A percentile compares a stretch with the other conserved stretches of the same genome.
These are phyloP conservation scores for Purshia tridentata DNA, from an alignment of 306 rosid genomes.

Conservation along the genomic window DNA sequence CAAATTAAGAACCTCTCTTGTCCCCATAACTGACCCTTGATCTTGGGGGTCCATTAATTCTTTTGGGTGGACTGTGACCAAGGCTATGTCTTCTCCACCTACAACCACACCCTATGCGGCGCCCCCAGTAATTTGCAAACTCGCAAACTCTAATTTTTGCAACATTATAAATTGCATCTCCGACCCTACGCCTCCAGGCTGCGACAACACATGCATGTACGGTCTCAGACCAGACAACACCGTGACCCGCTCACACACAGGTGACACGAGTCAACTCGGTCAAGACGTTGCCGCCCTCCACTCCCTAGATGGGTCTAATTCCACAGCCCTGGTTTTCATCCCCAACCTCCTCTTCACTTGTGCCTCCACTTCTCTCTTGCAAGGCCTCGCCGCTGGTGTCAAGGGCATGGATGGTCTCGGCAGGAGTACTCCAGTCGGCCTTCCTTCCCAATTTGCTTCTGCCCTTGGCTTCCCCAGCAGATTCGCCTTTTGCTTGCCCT, in stretches of 20 bases:
- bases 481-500: constrained; percentile 53
- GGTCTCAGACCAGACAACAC: constrained; percentile 36
- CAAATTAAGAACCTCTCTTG: constrained; percentile 60
- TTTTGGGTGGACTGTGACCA: constrained; percentile 58
- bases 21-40: constrained; percentile 47
- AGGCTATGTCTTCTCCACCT: constrained; percentile 44
- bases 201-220: constrained; percentile 33
- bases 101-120: constrained; percentile 34
- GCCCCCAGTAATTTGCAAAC: constrained; percentile 30
- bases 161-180: too few relatives aligned
- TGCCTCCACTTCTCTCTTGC: too few relatives aligned
- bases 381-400: constrained; percentile 37
- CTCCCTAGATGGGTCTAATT: constrained; percentile 31
- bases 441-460: constrained; percentile 52
- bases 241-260: constrained; percentile 17
- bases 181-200: constrained; percentile 7
- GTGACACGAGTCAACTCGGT: constrained; percentile 26
- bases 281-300: constrained; percentile 35
- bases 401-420: constrained; percentile 61
- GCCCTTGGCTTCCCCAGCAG: constrained; percentile 36
- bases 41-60: constrained; percentile 52
- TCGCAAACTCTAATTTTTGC: too few relatives aligned
- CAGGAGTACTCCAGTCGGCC: constrained; percentile 30
- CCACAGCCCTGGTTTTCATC: constrained; percentile 4
- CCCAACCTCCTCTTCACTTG: constrained; percentile 3